Evolutionary conservation across 345 rosid species (phyloP), one percentile per base, ranked within the genome.

Genomic region (Eutrema japonicum): DNA sequence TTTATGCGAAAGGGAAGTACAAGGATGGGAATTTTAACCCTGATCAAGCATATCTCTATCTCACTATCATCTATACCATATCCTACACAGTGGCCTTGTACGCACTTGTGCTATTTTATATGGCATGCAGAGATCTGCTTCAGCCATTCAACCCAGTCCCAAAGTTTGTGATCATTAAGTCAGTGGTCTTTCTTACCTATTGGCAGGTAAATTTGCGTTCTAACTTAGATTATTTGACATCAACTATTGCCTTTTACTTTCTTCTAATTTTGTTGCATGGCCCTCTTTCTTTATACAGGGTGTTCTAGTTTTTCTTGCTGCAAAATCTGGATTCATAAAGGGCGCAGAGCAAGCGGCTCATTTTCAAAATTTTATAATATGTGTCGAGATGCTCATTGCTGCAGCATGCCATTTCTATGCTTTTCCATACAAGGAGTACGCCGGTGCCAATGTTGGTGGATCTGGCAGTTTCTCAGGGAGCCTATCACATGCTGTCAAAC

Each of bases 121-220:
- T 96, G 84, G 98, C 99, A 13, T 96, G 99, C 92, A 89, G 78
- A 80, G 98, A 96, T 85, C 93, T 92, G 12, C 98, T 96, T 78
- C 96, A 89, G 83, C 99, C 99, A 60, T 96, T 96, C 84, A 96
- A 92, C 75, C 99, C 99, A 54, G 96, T 96, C 76, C 99, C 99
- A 12, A 96, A 96, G 84, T 96, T 95, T 76, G 81, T 96, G 80
- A 87, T 95, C 38, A 92, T 95, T 32, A 95, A 95, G 77, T 92
- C 99, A 53, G 98, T 95, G 30, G 97, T 96, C 71, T 96, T 96
- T 82, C 78, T 96, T 53, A 96, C 98, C 27, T 96, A 96, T 79
- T 96, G 99, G 99, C 99, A 95, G 98, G 99, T 92, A 84, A 84
- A 27, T 1, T 72, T 73, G 45, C 37, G 10, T 62, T 8, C 46